Percentiles rank a stretch among this genome's conserved stretches.
These are phyloP conservation scores for Aspergillus unguis DNA, from an alignment of 2,329 filamentous ascomycete genomes.

Conservation along the genomic window DNA sequence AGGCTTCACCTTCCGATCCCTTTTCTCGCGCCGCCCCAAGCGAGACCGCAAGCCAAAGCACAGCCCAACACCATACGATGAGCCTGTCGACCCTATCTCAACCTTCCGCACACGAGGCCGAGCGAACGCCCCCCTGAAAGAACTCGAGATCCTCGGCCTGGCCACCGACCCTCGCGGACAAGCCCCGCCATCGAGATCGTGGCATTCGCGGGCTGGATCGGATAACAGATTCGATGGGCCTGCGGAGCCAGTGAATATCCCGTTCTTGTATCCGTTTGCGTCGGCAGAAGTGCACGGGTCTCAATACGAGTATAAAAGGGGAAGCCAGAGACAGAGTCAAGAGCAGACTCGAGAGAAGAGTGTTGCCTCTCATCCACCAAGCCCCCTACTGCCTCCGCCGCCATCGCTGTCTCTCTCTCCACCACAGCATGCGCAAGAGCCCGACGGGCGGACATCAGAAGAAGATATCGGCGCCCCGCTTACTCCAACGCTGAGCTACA, in stretches of 20 bases:
- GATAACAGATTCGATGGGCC: neutral
- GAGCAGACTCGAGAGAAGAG: neutral
- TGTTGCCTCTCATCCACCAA: neutral
- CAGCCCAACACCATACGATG: neutral
- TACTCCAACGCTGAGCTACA: neutral
- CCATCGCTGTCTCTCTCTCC: neutral
- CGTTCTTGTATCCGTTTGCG: no score
- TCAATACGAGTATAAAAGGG: no score
- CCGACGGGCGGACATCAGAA: neutral
- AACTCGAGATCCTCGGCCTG: constrained; percentile 7
- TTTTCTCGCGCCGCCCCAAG: constrained; percentile 10
- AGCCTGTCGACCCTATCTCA: neutral
- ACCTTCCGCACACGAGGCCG: neutral
- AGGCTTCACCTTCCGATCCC: constrained; percentile 1
- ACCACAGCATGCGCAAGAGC: neutral
- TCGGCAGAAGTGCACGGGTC: no score
- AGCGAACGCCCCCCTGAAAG: neutral
- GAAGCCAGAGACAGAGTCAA: neutral
- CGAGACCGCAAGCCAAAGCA: neutral
- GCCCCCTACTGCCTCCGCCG: constrained; percentile 6
- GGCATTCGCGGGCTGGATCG: neutral
- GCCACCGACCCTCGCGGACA: neutral
- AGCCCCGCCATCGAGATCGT: neutral
- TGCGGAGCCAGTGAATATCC: no score
- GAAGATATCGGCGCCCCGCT: neutral